These are phyloP conservation scores for Cnidoscolus chayamansa DNA, from an alignment of 441 rosid species.

Conservation along the genomic window DNA sequence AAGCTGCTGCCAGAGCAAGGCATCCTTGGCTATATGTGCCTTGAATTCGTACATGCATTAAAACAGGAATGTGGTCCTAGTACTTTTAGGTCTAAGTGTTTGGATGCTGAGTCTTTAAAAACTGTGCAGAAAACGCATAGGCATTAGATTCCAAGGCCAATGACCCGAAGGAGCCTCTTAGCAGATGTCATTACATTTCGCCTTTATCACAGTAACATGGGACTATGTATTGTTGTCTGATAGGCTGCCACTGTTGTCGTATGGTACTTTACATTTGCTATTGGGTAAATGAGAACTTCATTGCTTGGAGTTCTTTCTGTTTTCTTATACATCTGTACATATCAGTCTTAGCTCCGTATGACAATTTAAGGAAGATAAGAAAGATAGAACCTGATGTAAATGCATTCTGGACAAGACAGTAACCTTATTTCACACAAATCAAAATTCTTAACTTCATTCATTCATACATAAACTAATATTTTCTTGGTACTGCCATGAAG, in stretches of 20 bases:
- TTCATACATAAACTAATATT: too few species aligned
- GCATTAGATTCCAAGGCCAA: slow-evolving; percentile 1
- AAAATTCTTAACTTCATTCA: too few species aligned
- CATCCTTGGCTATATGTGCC: background rate
- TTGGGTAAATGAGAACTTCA: background rate
- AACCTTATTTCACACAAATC: too few species aligned
- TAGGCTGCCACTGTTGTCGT: background rate
- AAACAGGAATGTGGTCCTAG: slow-evolving; percentile 7
- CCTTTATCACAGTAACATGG: background rate
- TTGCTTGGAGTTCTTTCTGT: background rate
- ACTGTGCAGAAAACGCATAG: background rate
- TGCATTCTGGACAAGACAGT: too few species aligned
- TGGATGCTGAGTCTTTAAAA: background rate
- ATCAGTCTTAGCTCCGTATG: background rate
- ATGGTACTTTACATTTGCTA: background rate
- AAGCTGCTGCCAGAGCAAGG: background rate
- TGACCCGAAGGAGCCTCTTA: background rate
- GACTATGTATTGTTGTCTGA: background rate
- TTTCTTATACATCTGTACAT: background rate
- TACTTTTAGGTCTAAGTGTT: background rate
- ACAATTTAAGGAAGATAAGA: background rate
- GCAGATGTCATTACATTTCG: background rate
- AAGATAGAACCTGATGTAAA: background rate
- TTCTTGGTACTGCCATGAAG: too few species aligned
- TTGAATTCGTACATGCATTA: background rate